phyloP scores from a whole-genome alignment of 768 basidiomycete genomes.

The Auriscalpium vulgare region DNA sequence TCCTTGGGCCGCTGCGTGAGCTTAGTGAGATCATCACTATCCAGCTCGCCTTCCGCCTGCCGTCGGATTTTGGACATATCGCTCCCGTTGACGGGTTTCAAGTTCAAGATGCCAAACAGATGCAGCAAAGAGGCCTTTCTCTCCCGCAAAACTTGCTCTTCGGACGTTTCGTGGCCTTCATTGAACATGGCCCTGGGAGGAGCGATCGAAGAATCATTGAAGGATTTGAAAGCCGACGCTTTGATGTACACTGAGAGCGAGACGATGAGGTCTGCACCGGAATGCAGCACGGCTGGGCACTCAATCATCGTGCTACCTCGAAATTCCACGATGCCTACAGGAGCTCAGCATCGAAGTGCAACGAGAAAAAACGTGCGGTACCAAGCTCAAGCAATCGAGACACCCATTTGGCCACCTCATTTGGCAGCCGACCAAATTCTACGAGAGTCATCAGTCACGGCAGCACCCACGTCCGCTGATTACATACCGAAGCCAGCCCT shows the following conservation, averaged over 20 bases:
- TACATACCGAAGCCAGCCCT: constrained; percentile 52
- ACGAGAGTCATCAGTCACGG: neutral
- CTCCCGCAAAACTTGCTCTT: constrained; percentile 72
- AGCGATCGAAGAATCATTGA: constrained; percentile 27
- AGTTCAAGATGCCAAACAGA: constrained; percentile 64
- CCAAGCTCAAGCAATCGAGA: constrained; percentile 67
- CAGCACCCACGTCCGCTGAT: neutral
- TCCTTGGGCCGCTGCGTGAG: constrained; percentile 25
- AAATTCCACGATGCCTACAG: constrained; percentile 56
- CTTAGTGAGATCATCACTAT: constrained; percentile 34
- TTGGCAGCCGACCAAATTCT: constrained; percentile 77
- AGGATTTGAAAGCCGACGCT: constrained; percentile 54
- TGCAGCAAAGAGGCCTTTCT: constrained; percentile 67
- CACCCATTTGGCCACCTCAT: constrained; percentile 64
- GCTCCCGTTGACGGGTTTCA: constrained; percentile 44
- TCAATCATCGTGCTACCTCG: constrained; percentile 67
- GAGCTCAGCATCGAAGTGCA: neutral
- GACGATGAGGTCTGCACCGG: constrained; percentile 72
- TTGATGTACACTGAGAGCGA: constrained; percentile 68
- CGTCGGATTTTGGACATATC: constrained; percentile 7
- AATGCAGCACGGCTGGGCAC: constrained; percentile 60
- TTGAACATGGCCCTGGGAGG: constrained; percentile 44
- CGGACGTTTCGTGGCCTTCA: constrained; percentile 72
- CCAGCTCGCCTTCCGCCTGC: constrained; percentile 23
- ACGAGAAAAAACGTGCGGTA: constrained; percentile 19